A percentile compares a stretch with the other conserved stretches of the same genome.
These are phyloP conservation scores for Litsea cubeba DNA, from an alignment of 164 flowering plant species.

Conservation along the genomic window DNA sequence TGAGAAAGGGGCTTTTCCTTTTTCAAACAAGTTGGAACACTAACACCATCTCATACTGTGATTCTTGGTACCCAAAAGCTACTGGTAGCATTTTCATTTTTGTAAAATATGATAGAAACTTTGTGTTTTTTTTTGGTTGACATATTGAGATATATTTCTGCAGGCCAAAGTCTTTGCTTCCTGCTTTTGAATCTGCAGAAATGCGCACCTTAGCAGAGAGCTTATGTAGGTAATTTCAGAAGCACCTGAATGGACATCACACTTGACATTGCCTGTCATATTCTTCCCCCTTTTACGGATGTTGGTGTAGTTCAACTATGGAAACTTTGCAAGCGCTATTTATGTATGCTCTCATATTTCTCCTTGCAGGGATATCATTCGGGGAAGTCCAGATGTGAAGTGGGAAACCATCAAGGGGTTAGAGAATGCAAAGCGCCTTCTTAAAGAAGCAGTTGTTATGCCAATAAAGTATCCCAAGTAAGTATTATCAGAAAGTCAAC, in stretches of 20 bases:
- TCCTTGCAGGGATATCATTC: constrained; percentile 74
- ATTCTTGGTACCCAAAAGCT: background rate
- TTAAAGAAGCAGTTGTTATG: constrained; percentile 99
- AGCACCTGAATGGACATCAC: background rate
- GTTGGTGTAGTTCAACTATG: background rate
- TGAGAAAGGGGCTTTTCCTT: background rate
- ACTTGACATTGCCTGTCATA: background rate
- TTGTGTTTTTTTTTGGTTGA: background rate
- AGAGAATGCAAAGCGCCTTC: constrained; percentile 85
- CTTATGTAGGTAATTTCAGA: constrained; percentile 59
- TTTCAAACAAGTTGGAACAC: background rate
- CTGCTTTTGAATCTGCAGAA: constrained; percentile 89
- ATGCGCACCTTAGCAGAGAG: constrained; percentile 83
- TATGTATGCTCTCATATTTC: background rate
- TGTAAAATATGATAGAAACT: background rate
- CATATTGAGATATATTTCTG: constrained; percentile 10
- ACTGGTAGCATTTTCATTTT: background rate
- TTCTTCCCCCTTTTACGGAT: background rate
- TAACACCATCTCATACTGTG: background rate
- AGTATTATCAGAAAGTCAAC: constrained; percentile 16
- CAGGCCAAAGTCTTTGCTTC: constrained; percentile 82
- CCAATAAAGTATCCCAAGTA: constrained; percentile 99
- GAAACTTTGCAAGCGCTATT: background rate
- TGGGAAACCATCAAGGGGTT: constrained; percentile 98
- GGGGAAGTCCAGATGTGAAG: constrained; percentile 93